A percentile compares a stretch with the other conserved stretches of the same genome.
These are phyloP conservation scores for Fusarium floridanum DNA, from an alignment of 2,329 filamentous ascomycete species.

Conservation along the genomic window DNA sequence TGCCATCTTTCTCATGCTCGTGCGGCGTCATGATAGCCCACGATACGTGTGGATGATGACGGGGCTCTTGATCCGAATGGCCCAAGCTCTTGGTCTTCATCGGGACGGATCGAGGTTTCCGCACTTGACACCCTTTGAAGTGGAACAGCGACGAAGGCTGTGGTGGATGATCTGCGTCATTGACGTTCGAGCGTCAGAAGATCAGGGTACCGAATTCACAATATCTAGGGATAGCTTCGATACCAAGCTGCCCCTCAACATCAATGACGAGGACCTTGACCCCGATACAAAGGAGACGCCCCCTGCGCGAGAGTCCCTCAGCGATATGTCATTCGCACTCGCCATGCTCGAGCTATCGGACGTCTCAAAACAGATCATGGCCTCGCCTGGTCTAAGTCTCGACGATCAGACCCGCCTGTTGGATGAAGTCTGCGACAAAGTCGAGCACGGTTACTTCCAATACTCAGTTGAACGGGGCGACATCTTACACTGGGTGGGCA, in stretches of 20 bases:
- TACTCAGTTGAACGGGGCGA: slow-evolving; percentile 50
- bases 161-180: slow-evolving; percentile 73
- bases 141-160: slow-evolving; percentile 71
- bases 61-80: slow-evolving; percentile 70
- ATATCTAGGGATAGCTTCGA: slow-evolving; percentile 63
- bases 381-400: slow-evolving; percentile 46
- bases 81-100: slow-evolving; percentile 67
- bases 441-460: slow-evolving; percentile 59
- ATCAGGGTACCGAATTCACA: slow-evolving; percentile 66
- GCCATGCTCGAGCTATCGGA: slow-evolving; percentile 54
- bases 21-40: slow-evolving; percentile 64
- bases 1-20: slow-evolving; percentile 67
- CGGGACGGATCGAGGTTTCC: slow-evolving; percentile 67
- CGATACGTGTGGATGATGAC: slow-evolving; percentile 73
- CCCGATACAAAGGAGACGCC: slow-evolving; percentile 63
- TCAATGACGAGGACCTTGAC: slow-evolving; percentile 67
- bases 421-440: slow-evolving; percentile 57
- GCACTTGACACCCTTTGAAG: slow-evolving; percentile 69
- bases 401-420: slow-evolving; percentile 60
- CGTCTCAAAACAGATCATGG: slow-evolving; percentile 55
- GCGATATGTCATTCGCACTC: slow-evolving; percentile 63
- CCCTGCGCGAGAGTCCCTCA: slow-evolving; percentile 61
- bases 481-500: slow-evolving; percentile 54
- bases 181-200: slow-evolving; percentile 71
- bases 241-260: slow-evolving; percentile 67